A percentile compares a stretch with the other conserved stretches of the same genome.
These are phyloP conservation scores for Hypoxylon rubiginosum DNA, from an alignment of 2,329 filamentous ascomycete genomes.

Conservation along the genomic window DNA sequence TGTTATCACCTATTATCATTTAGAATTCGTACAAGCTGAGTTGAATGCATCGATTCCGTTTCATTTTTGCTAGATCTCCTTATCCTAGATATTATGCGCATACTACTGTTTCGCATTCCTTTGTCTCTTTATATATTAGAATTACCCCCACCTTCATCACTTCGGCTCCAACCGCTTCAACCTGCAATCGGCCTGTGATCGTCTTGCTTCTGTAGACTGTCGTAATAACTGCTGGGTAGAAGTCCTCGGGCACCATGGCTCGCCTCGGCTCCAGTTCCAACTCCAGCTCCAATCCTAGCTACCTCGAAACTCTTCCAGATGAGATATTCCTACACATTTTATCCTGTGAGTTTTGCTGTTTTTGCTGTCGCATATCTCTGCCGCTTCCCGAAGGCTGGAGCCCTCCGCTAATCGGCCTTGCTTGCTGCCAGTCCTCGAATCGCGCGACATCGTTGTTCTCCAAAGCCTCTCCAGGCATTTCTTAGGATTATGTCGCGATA, in stretches of 20 bases:
- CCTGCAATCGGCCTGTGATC: conserved; percentile 6
- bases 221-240: conserved; percentile 3
- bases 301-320: conserved; percentile 69
- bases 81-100: background rate
- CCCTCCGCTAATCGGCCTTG: conserved; percentile 17
- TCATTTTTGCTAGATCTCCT: background rate
- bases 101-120: background rate
- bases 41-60: background rate
- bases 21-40: background rate
- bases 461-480: conserved; percentile 78
- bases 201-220: conserved; percentile 8
- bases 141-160: background rate
- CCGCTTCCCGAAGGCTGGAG: background rate
- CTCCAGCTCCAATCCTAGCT: conserved; percentile 28
- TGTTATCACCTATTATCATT: background rate
- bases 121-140: background rate
- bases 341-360: conserved; percentile 67
- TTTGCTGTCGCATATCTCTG: conserved; percentile 12
- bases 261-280: too few relatives aligned
- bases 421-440: conserved; percentile 61
- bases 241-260: conserved; percentile 37
- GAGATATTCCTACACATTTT: conserved; percentile 75
- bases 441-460: conserved; percentile 73
- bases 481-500: conserved; percentile 77
- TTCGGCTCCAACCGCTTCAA: background rate